Base-by-base conservation (phyloP, 106 monocot species). In the Dioscorea alata region DNA sequence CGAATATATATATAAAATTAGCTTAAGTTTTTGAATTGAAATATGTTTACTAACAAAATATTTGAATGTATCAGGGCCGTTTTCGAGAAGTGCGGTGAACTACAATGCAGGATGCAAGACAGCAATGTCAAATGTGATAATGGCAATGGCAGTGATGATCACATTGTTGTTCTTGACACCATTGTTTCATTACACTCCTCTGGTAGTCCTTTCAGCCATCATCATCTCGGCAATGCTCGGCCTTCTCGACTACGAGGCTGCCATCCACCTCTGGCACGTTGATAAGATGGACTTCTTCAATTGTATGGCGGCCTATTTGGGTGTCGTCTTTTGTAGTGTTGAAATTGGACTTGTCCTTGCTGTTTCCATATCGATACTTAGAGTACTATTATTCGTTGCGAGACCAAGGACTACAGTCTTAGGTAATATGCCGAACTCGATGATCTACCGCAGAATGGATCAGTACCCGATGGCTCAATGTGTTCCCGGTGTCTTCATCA, bases 111-210 rank as follows among this genome's bases (percentile, higher is more conserved):
- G 95, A 61, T 88, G 91, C 76, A 95, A 91, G 75, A 95, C 86
- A 13, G 91, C 95, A 5, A 67, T 95, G 76, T 95, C 95, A 8
- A 95, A 95, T 62, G 75, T 91, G 68, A 68, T 95, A 13, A 95
- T 95, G 95, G 61, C 95, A 4, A 0, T 88, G 17, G 84, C 91
- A 0, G 88, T 95, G 25, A 91, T 95, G 91, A 75, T 95, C 59
- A 88, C 95, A 0, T 81, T 95, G n/a, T 79, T 95, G 48, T 82
- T 95, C 49, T 84, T 95, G 23, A 95, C 91, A 91, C 95, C 95
- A 0, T 73, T 95, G 49, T 95, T 95, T 49, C 63, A 65, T 31
- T 88, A 91, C 84, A 95, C 95, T 4, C 95, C 95, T 2, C 86
- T 91, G 48, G 95, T 88, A 7, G 91, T 95, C 8, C 77, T 95